These are phyloP conservation scores for Paralagenidium karlingii DNA, from an alignment of 352 stramenopile species.

Conservation along the genomic window DNA sequence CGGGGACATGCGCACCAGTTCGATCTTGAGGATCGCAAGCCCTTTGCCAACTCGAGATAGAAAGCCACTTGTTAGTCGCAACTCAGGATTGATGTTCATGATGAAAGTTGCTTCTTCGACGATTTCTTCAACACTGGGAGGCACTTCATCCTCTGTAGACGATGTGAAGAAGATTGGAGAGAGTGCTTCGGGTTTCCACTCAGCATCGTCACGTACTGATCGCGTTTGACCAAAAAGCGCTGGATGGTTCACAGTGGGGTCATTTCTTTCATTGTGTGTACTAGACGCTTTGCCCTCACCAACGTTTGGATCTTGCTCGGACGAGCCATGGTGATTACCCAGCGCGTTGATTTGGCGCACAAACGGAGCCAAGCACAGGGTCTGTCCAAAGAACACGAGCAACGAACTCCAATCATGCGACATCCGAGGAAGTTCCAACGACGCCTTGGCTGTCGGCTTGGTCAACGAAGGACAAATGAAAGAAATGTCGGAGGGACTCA, in stretches of 20 bases:
- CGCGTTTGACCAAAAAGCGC: too few relatives aligned
- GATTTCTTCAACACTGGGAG: too few relatives aligned
- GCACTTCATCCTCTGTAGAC: too few relatives aligned
- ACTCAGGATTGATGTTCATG: slow-evolving; percentile 73
- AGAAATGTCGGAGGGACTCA: slow-evolving; percentile 49
- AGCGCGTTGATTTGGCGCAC: too few relatives aligned
- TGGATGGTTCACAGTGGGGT: too few relatives aligned
- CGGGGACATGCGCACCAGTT: slow-evolving; percentile 11
- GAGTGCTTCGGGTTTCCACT: slow-evolving; percentile 1
- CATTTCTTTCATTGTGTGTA: too few relatives aligned
- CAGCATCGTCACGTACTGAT: too few relatives aligned
- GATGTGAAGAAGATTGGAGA: slow-evolving; percentile 10
- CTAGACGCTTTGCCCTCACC: too few relatives aligned
- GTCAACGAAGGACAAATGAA: slow-evolving; percentile 57
- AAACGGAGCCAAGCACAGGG: slow-evolving; percentile 34
- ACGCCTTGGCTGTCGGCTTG: slow-evolving; percentile 17
- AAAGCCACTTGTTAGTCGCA: slow-evolving; percentile 62
- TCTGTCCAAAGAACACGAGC: slow-evolving; percentile 49
- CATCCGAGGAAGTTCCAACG: slow-evolving; percentile 30
- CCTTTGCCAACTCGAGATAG: slow-evolving; percentile 64
- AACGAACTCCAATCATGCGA: slow-evolving; percentile 8
- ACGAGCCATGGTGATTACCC: too few relatives aligned
- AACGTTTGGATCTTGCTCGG: too few relatives aligned
- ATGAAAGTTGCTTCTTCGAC: slow-evolving; percentile 47
- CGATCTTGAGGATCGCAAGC: slow-evolving; percentile 49